Percentiles rank a stretch among this genome's conserved stretches.
Conservation (phyloP, 805 yeast species). For the Wickerhamomyces silvicola region DNA sequence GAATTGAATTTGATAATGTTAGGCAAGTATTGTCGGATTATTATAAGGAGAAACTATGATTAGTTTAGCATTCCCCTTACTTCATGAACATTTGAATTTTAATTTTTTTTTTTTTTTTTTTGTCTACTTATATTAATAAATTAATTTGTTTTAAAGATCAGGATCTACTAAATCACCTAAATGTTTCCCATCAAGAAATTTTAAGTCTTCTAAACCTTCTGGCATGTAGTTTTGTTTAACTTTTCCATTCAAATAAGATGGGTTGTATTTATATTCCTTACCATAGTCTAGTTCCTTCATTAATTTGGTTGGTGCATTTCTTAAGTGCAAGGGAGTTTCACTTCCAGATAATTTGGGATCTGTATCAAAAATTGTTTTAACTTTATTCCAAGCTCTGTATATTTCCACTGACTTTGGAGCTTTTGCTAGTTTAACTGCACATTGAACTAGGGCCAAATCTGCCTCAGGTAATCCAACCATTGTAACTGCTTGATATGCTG, state of each 20-base stretch:
- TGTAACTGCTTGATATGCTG: constrained; percentile 81
- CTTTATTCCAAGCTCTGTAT: constrained; percentile 69
- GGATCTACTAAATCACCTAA: constrained; percentile 43
- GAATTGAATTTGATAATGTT: constrained; percentile 43
- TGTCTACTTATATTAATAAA: background rate
- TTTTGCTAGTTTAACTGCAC: constrained; percentile 82
- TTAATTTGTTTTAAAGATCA: constrained; percentile 24
- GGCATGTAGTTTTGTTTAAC: constrained; percentile 79
- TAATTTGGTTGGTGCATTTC: constrained; percentile 90
- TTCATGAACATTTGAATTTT: background rate
- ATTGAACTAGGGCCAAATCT: constrained; percentile 81
- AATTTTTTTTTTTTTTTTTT: background rate
- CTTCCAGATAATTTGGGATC: constrained; percentile 57
- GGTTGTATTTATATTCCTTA: constrained; percentile 83
- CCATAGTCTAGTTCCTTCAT: constrained; percentile 89
- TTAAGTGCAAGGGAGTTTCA: constrained; percentile 62
- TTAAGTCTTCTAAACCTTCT: constrained; percentile 38
- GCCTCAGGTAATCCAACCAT: constrained; percentile 95
- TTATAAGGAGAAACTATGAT: constrained; percentile 32
- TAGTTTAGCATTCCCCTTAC: background rate
- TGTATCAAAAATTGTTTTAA: constrained; percentile 51
- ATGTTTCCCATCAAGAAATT: constrained; percentile 51
- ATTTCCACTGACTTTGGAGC: constrained; percentile 85
- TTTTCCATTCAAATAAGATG: constrained; percentile 64
- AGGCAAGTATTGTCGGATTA: constrained; percentile 45